phyloP scores from a whole-genome alignment of 768 basidiomycete species.

The Agaricus sinodeliciosus region DNA sequence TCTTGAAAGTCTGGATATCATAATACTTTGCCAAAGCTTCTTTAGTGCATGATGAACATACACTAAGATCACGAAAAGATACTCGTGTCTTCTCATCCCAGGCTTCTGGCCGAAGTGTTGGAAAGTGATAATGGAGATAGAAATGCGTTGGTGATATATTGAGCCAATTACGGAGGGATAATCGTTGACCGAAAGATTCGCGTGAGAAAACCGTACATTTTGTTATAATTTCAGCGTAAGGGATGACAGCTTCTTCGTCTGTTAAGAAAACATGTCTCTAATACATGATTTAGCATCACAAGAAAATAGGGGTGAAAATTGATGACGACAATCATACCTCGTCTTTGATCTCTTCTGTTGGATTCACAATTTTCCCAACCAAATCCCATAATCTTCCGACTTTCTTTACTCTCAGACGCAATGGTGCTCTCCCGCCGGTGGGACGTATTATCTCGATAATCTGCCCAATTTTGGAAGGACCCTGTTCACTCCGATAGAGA shows the following conservation, averaged over 20 bases:
- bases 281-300: not conserved
- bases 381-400: conserved; percentile 9
- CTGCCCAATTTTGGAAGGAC: conserved; percentile 20
- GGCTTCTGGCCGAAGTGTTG: conserved; percentile 26
- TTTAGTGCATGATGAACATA: conserved; percentile 41
- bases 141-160: conserved; percentile 50
- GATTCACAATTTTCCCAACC: conserved; percentile 43
- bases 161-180: conserved; percentile 38
- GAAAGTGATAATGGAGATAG: conserved; percentile 47
- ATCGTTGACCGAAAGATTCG: conserved; percentile 22
- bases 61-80: conserved; percentile 25
- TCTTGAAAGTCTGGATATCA: conserved; percentile 28
- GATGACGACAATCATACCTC: conserved; percentile 36
- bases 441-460: conserved; percentile 6
- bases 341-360: conserved; percentile 37
- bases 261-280: conserved; percentile 63
- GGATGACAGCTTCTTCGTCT: conserved; percentile 29
- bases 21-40: conserved; percentile 23
- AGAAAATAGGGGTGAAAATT: not conserved
- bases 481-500: conserved; percentile 38
- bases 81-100: conserved; percentile 33
- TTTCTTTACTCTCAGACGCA: conserved; percentile 20
- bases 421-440: conserved; percentile 39
- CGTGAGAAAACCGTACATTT: conserved; percentile 41
- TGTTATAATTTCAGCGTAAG: conserved; percentile 34